Evolutionary conservation across 345 rosid species (phyloP).

Genomic region (Camelina hispida): DNA sequence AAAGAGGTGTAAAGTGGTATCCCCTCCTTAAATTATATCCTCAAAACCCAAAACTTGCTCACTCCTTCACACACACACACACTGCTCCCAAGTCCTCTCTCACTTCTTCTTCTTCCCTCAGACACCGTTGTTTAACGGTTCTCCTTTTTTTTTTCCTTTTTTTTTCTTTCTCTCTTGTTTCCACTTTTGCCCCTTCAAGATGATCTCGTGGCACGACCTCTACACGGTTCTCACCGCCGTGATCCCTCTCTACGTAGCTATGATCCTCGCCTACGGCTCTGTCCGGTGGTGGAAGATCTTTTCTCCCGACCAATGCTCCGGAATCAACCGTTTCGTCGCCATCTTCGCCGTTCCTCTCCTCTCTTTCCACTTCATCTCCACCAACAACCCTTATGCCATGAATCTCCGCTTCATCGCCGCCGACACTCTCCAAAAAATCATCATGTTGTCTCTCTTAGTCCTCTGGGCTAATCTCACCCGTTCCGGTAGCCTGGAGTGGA

Average conservation of each 20-base stretch:
- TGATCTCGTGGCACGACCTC: slow-evolving; percentile 80
- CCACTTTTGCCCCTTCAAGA: slow-evolving; percentile 41
- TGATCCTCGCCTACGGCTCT: slow-evolving; percentile 95
- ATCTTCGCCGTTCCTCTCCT: slow-evolving; percentile 93
- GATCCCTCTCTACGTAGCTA: slow-evolving; percentile 93
- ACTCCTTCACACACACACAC: slow-evolving; percentile 41
- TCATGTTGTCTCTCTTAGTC: slow-evolving; percentile 62
- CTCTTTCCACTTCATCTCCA: slow-evolving; percentile 94
- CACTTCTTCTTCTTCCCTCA: slow-evolving; percentile 32
- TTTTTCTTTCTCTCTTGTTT: neutral
- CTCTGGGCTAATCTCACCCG: slow-evolving; percentile 70
- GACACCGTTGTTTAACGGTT: slow-evolving; percentile 46
- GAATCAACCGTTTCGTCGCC: slow-evolving; percentile 95
- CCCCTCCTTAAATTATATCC: slow-evolving; percentile 42
- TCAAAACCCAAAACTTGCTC: slow-evolving; percentile 38
- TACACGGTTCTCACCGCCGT: slow-evolving; percentile 92
- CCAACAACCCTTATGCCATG: slow-evolving; percentile 85
- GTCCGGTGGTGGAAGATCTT: slow-evolving; percentile 99
- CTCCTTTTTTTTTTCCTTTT: neutral
- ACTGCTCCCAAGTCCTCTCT: slow-evolving; percentile 31
- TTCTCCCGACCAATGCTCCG: slow-evolving; percentile 95
- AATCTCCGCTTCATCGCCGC: slow-evolving; percentile 92
- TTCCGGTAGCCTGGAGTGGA: slow-evolving; percentile 88
- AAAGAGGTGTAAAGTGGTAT: slow-evolving; percentile 48
- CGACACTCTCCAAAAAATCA: slow-evolving; percentile 82